Evolutionary conservation across 2,329 filamentous ascomycete species (phyloP).

Genomic region (Aspergillus alliaceus): DNA sequence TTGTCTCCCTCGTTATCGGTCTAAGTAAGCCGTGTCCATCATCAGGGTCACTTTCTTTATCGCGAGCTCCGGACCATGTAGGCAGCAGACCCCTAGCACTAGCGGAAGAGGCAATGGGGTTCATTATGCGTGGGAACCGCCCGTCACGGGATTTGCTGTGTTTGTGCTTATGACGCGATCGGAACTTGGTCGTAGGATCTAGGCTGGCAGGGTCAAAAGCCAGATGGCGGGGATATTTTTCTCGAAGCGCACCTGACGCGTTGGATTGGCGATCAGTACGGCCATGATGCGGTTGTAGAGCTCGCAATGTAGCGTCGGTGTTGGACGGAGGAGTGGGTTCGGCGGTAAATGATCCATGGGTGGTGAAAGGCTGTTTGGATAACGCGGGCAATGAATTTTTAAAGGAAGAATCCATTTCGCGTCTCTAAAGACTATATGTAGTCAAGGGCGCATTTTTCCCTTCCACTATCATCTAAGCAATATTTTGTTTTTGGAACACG

Average conservation of each 20-base stretch:
- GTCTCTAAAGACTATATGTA: too few species aligned
- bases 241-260: not conserved
- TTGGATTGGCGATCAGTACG: conserved; percentile 7
- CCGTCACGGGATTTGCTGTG: conserved; percentile 33
- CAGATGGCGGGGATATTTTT: conserved; percentile 19
- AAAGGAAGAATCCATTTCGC: conserved; percentile 10
- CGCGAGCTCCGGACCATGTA: conserved; percentile 28
- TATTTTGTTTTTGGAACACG: not conserved
- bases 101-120: conserved; percentile 29
- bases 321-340: conserved; percentile 15
- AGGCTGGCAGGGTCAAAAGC: conserved; percentile 19
- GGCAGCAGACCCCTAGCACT: conserved; percentile 32
- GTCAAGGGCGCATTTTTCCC: too few species aligned
- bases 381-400: conserved; percentile 10
- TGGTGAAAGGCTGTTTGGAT: conserved; percentile 16
- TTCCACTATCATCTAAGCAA: not conserved
- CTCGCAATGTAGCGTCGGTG: conserved; percentile 3
- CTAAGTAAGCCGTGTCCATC: conserved; percentile 30
- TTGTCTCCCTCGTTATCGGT: conserved; percentile 32
- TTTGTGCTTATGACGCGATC: conserved; percentile 25
- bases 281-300: conserved; percentile 8
- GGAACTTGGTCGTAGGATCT: conserved; percentile 8
- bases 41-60: conserved; percentile 33
- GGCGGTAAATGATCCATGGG: conserved; percentile 23
- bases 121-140: conserved; percentile 35